Base-by-base conservation (phyloP, 768 basidiomycete genomes). In the Candolleomyces aberdarensis region DNA sequence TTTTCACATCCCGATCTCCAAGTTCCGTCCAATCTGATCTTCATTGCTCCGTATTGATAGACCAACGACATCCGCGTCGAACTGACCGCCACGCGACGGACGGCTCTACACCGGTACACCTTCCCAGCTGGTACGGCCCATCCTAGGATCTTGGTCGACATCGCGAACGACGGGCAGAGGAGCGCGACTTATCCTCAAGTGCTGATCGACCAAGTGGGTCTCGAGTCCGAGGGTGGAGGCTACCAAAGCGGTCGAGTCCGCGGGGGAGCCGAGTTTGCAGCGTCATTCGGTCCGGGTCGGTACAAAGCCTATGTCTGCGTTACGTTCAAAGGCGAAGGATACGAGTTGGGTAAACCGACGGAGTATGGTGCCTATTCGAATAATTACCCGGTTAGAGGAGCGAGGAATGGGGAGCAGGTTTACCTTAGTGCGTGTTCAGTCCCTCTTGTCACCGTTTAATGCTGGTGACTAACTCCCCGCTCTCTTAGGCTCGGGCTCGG, bases 261-360 rank as follows among this genome's bases (percentile, higher is more conserved):
- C 22, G 85, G 85, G 11, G 76, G 74, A 31, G 74, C 76, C 1
- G 66, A 70, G 64, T 87, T 84, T 64, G 77, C 80, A 8, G 80
- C 82, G 8, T 83, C 82, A 0, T 88, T 88, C 65, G 86, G 86
- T 3, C 82, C 83, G 46, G 76, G 77, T 76, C 51, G 80, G 11
- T 88, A 86, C 68, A 74, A 75, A 14, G 83, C 81, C 1, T 87
- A 81, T 64, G 82, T 82, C 0, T 88, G 86, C 64, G 80, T 85
- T 0, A 83, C 84, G 61, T 88, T 87, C 71, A 75, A 80, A 63
- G 84, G 83, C 4, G 79, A 82, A 32, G 83, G 80, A 0, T 82
- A 78, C 57, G 64, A 73, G 3, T 71, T 83, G 29, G 74, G 72
- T 0, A 71, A 76, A 31, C 85, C 85, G 0, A 75, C 74, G 0